Evolutionary conservation across 1,284 basidiomycete species (phyloP).

Genomic region (Trametes hirsuta): DNA sequence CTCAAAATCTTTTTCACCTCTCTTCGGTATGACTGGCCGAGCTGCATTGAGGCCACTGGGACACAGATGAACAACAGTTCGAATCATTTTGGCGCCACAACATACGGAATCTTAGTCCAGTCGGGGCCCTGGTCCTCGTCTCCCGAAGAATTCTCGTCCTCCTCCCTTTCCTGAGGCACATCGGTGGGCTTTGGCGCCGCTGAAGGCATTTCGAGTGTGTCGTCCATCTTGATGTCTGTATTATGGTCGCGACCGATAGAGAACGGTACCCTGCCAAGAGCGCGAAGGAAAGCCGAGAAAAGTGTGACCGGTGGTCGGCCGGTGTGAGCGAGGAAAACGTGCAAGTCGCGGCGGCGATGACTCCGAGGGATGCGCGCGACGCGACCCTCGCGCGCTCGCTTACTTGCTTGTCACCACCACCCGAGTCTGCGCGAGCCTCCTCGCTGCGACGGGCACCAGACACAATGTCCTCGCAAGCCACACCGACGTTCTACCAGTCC

Average conservation of each 20-base stretch:
- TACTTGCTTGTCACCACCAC: not conserved
- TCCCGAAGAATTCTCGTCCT: slow-evolving; percentile 51
- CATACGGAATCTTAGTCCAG: slow-evolving; percentile 59
- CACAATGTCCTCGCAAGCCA: slow-evolving; percentile 21
- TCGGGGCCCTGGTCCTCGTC: slow-evolving; percentile 63
- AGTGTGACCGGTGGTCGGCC: slow-evolving; percentile 56
- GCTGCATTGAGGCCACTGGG: slow-evolving; percentile 23
- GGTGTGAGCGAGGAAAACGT: slow-evolving; percentile 71
- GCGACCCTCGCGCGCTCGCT: not conserved
- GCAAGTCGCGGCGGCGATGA: slow-evolving; percentile 47
- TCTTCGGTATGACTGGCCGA: slow-evolving; percentile 77
- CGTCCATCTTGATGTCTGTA: slow-evolving; percentile 35
- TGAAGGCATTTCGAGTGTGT: slow-evolving; percentile 36
- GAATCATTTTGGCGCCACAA: not conserved
- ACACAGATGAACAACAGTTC: not conserved
- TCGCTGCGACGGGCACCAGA: not conserved
- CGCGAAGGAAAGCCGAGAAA: slow-evolving; percentile 54
- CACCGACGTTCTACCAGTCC: slow-evolving; percentile 34
- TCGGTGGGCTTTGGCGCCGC: slow-evolving; percentile 15
- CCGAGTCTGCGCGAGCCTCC: not conserved
- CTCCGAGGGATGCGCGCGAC: slow-evolving; percentile 4
- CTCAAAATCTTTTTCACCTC: slow-evolving; percentile 97
- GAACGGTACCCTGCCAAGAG: not conserved
- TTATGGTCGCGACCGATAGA: not conserved
- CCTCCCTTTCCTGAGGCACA: slow-evolving; percentile 35